A percentile compares a stretch with the other conserved stretches of the same genome.
Evolutionary conservation across 2,329 filamentous ascomycete genomes (phyloP).

Genomic region (Leptographium flavum): DNA sequence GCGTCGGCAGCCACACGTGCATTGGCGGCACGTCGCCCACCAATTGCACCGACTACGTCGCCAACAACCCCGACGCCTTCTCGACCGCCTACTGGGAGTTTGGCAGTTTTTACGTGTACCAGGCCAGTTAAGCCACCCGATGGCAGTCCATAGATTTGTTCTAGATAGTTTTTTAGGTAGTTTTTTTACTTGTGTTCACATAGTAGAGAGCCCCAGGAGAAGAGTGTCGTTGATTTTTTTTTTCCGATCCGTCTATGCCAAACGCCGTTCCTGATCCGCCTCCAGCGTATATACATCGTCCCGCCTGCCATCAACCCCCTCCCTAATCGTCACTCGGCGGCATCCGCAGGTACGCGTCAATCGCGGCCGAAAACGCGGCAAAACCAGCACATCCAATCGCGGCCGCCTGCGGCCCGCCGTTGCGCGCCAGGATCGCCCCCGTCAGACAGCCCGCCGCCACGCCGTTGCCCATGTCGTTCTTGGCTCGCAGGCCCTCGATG

Average conservation of each 20-base stretch:
- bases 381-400: conserved; percentile 83
- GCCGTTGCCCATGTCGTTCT: conserved; percentile 86
- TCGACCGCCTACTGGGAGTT: conserved; percentile 52
- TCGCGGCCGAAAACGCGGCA: conserved; percentile 81
- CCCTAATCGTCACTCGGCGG: conserved; percentile 43
- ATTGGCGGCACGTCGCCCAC: conserved; percentile 21
- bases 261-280: neutral
- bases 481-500: conserved; percentile 81
- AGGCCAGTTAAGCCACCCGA: conserved; percentile 17
- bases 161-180: neutral
- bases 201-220: neutral
- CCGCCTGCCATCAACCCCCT: neutral
- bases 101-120: conserved; percentile 43
- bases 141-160: neutral
- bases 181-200: neutral
- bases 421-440: conserved; percentile 73
- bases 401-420: conserved; percentile 79
- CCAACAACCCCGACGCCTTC: conserved; percentile 40
- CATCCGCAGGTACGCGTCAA: conserved; percentile 82
- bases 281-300: neutral
- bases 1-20: conserved; percentile 10
- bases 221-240: neutral
- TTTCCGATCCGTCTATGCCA: neutral
- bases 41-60: conserved; percentile 43
- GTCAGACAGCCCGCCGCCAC: conserved; percentile 81